Evolutionary conservation across 2,329 filamentous ascomycete genomes (phyloP).

Genomic region (Pleoardoris graminearum): DNA sequence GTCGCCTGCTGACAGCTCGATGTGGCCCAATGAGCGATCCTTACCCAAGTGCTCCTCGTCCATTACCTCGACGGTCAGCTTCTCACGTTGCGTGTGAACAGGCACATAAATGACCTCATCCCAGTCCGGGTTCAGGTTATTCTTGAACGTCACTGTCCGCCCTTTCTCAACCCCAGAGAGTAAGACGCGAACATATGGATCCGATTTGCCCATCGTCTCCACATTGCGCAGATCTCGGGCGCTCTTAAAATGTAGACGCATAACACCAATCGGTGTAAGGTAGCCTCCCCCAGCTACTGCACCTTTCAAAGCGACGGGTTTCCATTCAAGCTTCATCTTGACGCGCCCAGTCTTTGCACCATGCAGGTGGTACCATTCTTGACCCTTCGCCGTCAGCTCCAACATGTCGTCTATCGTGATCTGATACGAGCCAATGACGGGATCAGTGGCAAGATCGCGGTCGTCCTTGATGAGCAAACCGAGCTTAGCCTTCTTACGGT

Average conservation of each 20-base stretch:
- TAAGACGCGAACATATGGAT: constrained; percentile 87
- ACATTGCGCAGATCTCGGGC: constrained; percentile 85
- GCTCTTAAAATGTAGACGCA: constrained; percentile 88
- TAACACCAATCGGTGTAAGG: constrained; percentile 88
- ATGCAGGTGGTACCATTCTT: constrained; percentile 92
- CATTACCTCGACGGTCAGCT: constrained; percentile 90
- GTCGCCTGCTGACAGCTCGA: constrained; percentile 77
- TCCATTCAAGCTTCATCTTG: constrained; percentile 93
- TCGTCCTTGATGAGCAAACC: constrained; percentile 96
- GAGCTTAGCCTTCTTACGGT: constrained; percentile 85
- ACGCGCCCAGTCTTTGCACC: constrained; percentile 80
- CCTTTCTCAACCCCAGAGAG: constrained; percentile 89
- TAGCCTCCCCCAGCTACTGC: constrained; percentile 80
- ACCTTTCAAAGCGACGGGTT: constrained; percentile 85
- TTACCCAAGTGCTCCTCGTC: constrained; percentile 91
- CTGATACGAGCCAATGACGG: constrained; percentile 86
- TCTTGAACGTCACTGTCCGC: constrained; percentile 92
- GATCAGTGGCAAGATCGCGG: constrained; percentile 79
- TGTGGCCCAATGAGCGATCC: constrained; percentile 81
- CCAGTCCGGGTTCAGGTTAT: constrained; percentile 93
- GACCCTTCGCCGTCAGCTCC: constrained; percentile 85
- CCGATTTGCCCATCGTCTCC: constrained; percentile 94
- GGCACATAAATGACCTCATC: constrained; percentile 95
- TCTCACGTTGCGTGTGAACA: constrained; percentile 81
- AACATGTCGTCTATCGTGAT: constrained; percentile 95